Base-by-base conservation (phyloP, 176 grass and related monocot genomes). In the Canna indica region DNA sequence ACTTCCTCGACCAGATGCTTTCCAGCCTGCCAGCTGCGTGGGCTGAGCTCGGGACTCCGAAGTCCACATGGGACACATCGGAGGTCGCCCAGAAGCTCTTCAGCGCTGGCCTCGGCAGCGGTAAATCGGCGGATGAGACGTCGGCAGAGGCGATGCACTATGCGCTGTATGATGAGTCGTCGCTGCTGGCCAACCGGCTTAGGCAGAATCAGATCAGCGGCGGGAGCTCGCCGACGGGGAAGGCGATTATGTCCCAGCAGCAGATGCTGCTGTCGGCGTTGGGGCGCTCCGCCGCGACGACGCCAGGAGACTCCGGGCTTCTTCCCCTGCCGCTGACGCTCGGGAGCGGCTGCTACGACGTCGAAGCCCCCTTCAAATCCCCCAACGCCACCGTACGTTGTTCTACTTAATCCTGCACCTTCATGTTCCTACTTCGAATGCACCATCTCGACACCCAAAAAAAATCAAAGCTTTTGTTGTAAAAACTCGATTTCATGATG, bases 1-100 rank as follows among this genome's bases (percentile, higher is more conserved):
- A 99, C 76, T 99, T 99, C 86, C 84, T 99, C 18, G 84, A 99
- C 80, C 89, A 99, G 82, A 90, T 99, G 89, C 75, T 99, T 48
- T 90, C 84, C 66, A 73, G 77, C 62, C 77, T 92, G 22, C 94
- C 86, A 59, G 68, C 78, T 16, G 66, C 82, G 27, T 99, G 94
- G 94, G 50, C 82, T 16, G 89, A 99, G 57, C 79, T 90, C 68
- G 80, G 69, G 68, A 75, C 68, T 68, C 79, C 76, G 56, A 96
- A 91, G 81, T 78, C 79, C 1, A 69, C 83, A 0, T 96, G 92
- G 94, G 94, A 97, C 64, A 32, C 76, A 33, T 77, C 76, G 72
- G 47, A 64, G n/a, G 68, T 36, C 18, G 73, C 35, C 24, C 65
- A 68, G 3, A 72, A 66, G 66, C 48, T 39, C 50, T 17, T 76